phyloP scores from a whole-genome alignment of 129 eudicot genomes.

The Solidago caesia region DNA sequence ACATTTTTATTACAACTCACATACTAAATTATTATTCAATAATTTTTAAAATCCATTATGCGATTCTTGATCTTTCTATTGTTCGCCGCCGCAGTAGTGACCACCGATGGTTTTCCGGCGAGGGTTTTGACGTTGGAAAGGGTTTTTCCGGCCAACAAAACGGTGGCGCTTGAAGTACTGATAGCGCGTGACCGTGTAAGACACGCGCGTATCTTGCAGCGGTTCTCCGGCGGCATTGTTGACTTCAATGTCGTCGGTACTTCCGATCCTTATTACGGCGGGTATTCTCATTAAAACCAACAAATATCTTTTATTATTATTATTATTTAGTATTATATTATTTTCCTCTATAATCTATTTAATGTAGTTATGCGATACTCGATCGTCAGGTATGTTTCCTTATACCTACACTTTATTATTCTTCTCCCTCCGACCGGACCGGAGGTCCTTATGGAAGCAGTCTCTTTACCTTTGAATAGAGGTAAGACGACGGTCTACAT shows the following conservation, averaged over 20 bases:
- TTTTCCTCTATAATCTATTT: no score
- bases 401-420: no score
- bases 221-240: constrained; percentile 69
- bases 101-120: constrained; percentile 32
- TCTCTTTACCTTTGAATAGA: no score
- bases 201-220: constrained; percentile 73
- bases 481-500: no score
- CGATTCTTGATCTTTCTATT: constrained; percentile 26
- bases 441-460: no score
- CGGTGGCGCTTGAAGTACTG: constrained; percentile 52
- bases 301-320: neutral
- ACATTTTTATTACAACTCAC: constrained; percentile 10
- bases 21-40: neutral
- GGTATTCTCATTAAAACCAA: constrained; percentile 45
- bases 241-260: constrained; percentile 76
- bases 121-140: constrained; percentile 67
- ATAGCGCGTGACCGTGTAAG: constrained; percentile 64
- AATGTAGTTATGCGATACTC: no score
- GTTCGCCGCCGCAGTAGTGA: constrained; percentile 32
- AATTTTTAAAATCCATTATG: neutral
- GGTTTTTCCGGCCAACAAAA: constrained; percentile 63
- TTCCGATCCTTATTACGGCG: constrained; percentile 80
- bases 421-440: no score
- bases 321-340: no score
- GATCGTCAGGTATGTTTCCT: no score